Conservation (phyloP, 768 basidiomycete genomes). For the Mycena pura region DNA sequence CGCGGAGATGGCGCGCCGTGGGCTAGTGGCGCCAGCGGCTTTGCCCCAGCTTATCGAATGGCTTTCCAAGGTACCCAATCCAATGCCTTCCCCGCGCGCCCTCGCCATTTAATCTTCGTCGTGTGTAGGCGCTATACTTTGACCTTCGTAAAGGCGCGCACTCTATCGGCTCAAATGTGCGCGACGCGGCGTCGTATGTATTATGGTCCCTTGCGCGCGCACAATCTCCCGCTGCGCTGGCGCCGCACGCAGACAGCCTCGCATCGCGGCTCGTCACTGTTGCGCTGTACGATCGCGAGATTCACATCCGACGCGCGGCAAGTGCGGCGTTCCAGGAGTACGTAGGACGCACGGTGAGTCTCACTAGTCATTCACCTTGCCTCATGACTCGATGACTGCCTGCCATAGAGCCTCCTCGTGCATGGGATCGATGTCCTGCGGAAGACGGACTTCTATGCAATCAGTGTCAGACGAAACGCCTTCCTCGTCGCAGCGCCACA, state of each 20-base stretch:
- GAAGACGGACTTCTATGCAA: slow-evolving; percentile 94
- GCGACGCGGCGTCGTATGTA: slow-evolving; percentile 94
- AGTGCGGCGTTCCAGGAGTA: slow-evolving; percentile 98
- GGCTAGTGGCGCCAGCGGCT: slow-evolving; percentile 63
- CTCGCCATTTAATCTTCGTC: background rate
- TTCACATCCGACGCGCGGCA: slow-evolving; percentile 92
- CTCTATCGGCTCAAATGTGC: slow-evolving; percentile 92
- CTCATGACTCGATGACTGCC: slow-evolving; percentile 9
- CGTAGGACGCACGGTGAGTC: slow-evolving; percentile 88
- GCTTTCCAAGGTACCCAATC: slow-evolving; percentile 72
- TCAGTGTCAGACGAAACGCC: slow-evolving; percentile 83
- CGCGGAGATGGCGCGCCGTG: slow-evolving; percentile 90
- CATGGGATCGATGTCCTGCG: slow-evolving; percentile 94
- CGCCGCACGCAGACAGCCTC: slow-evolving; percentile 66
- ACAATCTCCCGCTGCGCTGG: slow-evolving; percentile 63
- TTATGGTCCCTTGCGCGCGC: slow-evolving; percentile 93
- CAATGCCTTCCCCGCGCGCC: background rate
- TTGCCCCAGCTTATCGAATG: slow-evolving; percentile 75
- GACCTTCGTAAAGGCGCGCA: slow-evolving; percentile 92
- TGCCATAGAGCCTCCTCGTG: slow-evolving; percentile 91
- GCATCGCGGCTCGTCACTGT: slow-evolving; percentile 79
- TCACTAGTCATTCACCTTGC: background rate
- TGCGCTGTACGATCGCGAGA: slow-evolving; percentile 90
- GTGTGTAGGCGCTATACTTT: slow-evolving; percentile 81
- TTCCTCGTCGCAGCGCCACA: slow-evolving; percentile 86